Evolutionary conservation across 306 rosid species (phyloP).

Genomic region (Morella rubra): DNA sequence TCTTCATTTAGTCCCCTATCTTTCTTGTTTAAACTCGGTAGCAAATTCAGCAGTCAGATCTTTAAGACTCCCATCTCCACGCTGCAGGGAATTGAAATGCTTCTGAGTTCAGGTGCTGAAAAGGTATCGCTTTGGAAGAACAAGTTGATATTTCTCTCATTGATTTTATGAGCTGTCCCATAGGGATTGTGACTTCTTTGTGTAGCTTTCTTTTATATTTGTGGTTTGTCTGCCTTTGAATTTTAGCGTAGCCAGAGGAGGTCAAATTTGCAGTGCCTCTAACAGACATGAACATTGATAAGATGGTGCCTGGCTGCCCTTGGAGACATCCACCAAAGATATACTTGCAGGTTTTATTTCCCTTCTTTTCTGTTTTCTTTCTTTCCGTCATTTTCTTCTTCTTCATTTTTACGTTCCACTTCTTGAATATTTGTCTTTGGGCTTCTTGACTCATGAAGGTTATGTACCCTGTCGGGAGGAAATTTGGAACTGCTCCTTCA

Average conservation of each 20-base stretch:
- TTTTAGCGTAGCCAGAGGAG: slow-evolving; percentile 88
- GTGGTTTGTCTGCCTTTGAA: slow-evolving; percentile 59
- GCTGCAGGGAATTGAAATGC: slow-evolving; percentile 95
- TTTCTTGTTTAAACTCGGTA: not conserved
- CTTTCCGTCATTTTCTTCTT: not conserved
- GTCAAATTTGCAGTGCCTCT: slow-evolving; percentile 93
- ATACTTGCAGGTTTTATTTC: slow-evolving; percentile 71
- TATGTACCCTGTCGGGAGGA: slow-evolving; percentile 86
- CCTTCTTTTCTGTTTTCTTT: not conserved
- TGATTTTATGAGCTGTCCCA: slow-evolving; percentile 4
- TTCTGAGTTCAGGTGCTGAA: slow-evolving; percentile 53
- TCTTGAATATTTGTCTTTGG: slow-evolving; percentile 26
- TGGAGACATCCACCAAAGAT: slow-evolving; percentile 85
- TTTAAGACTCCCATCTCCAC: slow-evolving; percentile 20
- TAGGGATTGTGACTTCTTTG: slow-evolving; percentile 19
- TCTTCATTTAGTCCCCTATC: not conserved
- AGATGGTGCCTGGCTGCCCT: slow-evolving; percentile 79
- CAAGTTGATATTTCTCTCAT: slow-evolving; percentile 23
- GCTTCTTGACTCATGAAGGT: slow-evolving; percentile 40
- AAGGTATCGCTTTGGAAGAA: slow-evolving; percentile 60
- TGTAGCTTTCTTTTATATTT: slow-evolving; percentile 47
- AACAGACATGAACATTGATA: slow-evolving; percentile 78
- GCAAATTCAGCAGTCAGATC: not conserved
- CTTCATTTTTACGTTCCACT: slow-evolving; percentile 16
- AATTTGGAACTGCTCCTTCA: slow-evolving; percentile 58